Conservation (phyloP, 768 basidiomycete species). For the Naganishia kalamii region DNA sequence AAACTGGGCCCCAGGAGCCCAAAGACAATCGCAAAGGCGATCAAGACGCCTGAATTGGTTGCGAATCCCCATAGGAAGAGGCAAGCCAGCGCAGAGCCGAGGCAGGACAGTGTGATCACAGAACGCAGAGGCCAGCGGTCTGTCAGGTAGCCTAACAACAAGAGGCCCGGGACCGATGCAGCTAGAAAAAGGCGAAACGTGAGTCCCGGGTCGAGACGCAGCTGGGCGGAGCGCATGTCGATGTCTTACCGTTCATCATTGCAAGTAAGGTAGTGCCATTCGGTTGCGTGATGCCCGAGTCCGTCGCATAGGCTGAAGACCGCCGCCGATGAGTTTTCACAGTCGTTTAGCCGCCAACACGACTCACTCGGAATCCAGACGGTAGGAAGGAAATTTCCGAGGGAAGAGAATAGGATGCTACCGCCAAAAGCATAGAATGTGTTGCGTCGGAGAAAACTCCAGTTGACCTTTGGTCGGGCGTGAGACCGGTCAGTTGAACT, state of each 20-base stretch:
- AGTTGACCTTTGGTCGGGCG: not conserved
- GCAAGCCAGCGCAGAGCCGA: constrained; percentile 32
- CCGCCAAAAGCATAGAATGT: constrained; percentile 27
- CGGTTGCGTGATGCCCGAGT: constrained; percentile 30
- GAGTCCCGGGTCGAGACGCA: no score
- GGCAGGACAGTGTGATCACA: constrained; percentile 34
- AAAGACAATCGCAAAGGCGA: constrained; percentile 33
- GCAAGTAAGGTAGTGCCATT: constrained; percentile 36
- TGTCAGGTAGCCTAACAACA: constrained; percentile 34
- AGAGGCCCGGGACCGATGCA: constrained; percentile 36
- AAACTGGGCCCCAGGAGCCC: constrained; percentile 35
- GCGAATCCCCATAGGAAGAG: constrained; percentile 44
- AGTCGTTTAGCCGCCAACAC: not conserved
- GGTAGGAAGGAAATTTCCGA: constrained; percentile 40
- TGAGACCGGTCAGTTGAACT: not conserved
- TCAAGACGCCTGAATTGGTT: constrained; percentile 27
- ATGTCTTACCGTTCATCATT: constrained; percentile 36
- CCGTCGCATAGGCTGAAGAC: constrained; percentile 32
- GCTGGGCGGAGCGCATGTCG: no score
- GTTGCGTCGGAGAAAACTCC: constrained; percentile 17
- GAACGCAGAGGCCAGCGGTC: constrained; percentile 31
- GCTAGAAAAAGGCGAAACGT: constrained; percentile 30
- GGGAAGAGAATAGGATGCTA: constrained; percentile 32
- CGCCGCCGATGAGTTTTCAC: not conserved
- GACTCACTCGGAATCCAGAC: constrained; percentile 36